Evolutionary conservation across 805 yeast species (phyloP), one percentile per base, ranked within the genome.

Genomic region (Ogataea glucozyma): DNA sequence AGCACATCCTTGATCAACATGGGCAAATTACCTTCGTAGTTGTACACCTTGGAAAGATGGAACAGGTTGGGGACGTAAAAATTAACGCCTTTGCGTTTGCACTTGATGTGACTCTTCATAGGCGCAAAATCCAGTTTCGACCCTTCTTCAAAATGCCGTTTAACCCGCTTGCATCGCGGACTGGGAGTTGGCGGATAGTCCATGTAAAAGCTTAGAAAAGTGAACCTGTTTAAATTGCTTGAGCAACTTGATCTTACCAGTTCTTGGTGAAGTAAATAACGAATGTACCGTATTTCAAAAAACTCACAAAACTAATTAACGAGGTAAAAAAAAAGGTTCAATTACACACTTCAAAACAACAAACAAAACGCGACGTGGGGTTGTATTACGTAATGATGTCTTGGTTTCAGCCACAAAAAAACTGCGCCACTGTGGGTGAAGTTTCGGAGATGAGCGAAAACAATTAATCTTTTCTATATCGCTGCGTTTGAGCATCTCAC

Each of bases 41-140:
- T 38, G 29, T 60, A 52, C 19, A 67, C 65, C 5, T 57, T 56
- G 0, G 72, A 60, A 1, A 52, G 35, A 36, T 65, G 63, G 47
- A 71, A 68, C 7, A 70, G 47, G 20, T 56, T 58, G 5, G 71
- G 67, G 10, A 53, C 48, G 44, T 69, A 72, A 49, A 40, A 71
- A 5, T 56, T 57, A 6, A 61, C 39, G 7, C 55, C 64, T 19
- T 57, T 47, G 13, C 43, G 23, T 7, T 53, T 47, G 6, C 53
- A 49, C n/a, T 52, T 54, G 7, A 67, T 53, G 43, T 65, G 56
- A 13, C 44, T 40, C 27, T 48, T 22, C 1, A 48, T 50, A 4
- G 59, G 57, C 4, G 51, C 56, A 44, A 24, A 34, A 14, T 36
- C 36, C 17, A 16, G 21, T 5, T 19, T 32, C 12, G 47, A 40